Evolutionary conservation across 2,329 filamentous ascomycete species (phyloP).

Genomic region (Colletotrichum sojae): DNA sequence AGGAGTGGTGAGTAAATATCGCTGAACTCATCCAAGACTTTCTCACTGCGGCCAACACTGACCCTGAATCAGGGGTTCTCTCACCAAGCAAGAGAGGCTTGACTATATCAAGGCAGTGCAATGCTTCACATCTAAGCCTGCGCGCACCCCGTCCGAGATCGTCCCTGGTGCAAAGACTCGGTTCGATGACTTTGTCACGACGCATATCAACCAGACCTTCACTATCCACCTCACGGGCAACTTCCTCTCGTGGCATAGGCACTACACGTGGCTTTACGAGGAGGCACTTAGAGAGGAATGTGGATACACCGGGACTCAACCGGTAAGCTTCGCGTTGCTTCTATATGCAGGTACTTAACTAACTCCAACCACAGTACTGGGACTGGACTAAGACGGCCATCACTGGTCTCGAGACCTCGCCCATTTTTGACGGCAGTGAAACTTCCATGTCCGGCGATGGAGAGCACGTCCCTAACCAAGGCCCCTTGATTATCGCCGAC

Average conservation of each 20-base stretch:
- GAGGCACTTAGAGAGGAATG: slow-evolving; percentile 48
- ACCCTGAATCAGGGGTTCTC: slow-evolving; percentile 43
- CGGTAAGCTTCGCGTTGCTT: slow-evolving; percentile 44
- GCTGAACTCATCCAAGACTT: no score
- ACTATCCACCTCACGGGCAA: slow-evolving; percentile 58
- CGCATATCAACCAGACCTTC: slow-evolving; percentile 63
- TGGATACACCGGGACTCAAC: slow-evolving; percentile 56
- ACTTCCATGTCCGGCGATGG: slow-evolving; percentile 63
- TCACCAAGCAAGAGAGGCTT: slow-evolving; percentile 50
- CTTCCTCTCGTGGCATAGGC: slow-evolving; percentile 51
- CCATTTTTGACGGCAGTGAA: slow-evolving; percentile 65
- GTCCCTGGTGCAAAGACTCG: slow-evolving; percentile 59
- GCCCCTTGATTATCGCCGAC: slow-evolving; percentile 46
- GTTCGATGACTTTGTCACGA: slow-evolving; percentile 66
- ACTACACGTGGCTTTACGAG: slow-evolving; percentile 49
- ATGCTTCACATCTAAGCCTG: slow-evolving; percentile 57
- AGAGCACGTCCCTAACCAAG: slow-evolving; percentile 44
- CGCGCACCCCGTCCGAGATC: slow-evolving; percentile 50
- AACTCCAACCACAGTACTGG: slow-evolving; percentile 25
- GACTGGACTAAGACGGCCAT: slow-evolving; percentile 51
- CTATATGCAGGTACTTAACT: slow-evolving; percentile 22
- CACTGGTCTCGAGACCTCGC: slow-evolving; percentile 54
- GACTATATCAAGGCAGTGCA: slow-evolving; percentile 61
- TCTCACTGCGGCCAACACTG: not conserved
- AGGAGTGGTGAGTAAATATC: slow-evolving; percentile 46